Base-by-base conservation (phyloP, 2,329 filamentous ascomycete species). In the Chrysosporium queenslandicum region DNA sequence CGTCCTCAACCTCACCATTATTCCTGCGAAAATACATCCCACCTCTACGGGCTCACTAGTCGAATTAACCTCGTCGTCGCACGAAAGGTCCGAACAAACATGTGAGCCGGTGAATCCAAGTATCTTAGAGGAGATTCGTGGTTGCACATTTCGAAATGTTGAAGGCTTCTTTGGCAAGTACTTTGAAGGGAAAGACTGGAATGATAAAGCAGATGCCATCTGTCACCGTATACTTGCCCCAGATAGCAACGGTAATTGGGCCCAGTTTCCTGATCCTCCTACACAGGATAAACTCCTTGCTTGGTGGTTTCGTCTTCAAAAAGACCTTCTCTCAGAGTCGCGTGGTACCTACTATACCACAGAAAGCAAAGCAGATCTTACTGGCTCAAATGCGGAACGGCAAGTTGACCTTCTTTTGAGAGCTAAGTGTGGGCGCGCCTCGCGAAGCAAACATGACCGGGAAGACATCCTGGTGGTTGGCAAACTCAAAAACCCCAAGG, bases 121-220 rank as follows among this genome's bases (percentile, higher is more conserved):
- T 45, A 32, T 59, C 32, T 58, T 60, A 43, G 50, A 57, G 11
- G 58, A 61, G 51, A 55, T 60, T 11, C 14, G 16, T 3, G 29
- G 21, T 3, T 57, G 56, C 49, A 60, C 58, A 20, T 55, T 52
- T 46, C 42, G 47, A 29, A 43, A 53, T 48, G 58, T 61, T 7
- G 50, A 53, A 6, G 58, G 58, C 2, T 56, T 59, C 50, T 56
- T 57, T 36, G 42, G 18, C 4, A 61, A 60, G 32, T 60, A 61
- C 43, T 61, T 60, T 52, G 47, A 59, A 25, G 54, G 53, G 27
- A 60, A 57, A 50, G 34, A 52, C 39, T 60, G 57, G 58, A 55
- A 29, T 6, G 16, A 40, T 8, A 40, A 36, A 40, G 50, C 30
- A 30, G 29, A 43, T 39, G 53, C 43, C 32, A 43, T 54, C 14